Evolutionary conservation across 2,329 filamentous ascomycete genomes (phyloP), one percentile per base, ranked within the genome.

Genomic region (Calonectria pteridis): DNA sequence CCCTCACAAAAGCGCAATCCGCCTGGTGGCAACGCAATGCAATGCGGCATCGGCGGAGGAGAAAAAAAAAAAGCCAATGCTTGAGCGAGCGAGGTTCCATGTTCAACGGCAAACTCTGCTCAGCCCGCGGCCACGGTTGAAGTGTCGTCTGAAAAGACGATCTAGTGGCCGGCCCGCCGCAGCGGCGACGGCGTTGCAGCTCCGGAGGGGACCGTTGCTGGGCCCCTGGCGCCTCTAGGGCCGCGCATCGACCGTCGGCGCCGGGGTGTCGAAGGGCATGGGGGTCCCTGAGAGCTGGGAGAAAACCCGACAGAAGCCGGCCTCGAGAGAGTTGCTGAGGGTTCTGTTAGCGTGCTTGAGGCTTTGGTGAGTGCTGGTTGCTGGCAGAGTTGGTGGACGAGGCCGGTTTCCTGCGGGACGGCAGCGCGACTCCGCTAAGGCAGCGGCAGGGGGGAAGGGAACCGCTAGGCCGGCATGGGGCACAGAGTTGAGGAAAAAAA

Each of bases 361-460:
- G 9, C 65, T 29, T 66, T 18, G 43, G 46, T 58, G 63, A 64
- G 53, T 46, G 55, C 33, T 37, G 35, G 49, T 70, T 46, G 33
- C 43, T 23, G 29, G 35, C 31, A 40, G n/a, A 51, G 51, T 20
- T 26, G 62, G 11, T 13, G 18, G 55, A 51, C 40, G 43, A 73
- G 58, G 20, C 37, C 72, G 74, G 74, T 71, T 76, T 75, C 55
- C 73, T 51, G 58, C 74, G 74, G 74, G 59, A 69, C 69, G 72
- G 43, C 31, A 67, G 43, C 20, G 28, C 51, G 53, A n/a, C 70
- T 31, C 72, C 68, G 72, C 74, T 20, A 50, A 50, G 37, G 43
- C 46, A 64, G 63, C 55, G 53, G 37, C 37, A 68, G 62, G 72
- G 72, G 68, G 69, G 35, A 14, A 68, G 72, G 68, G 43, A 10